A percentile compares a stretch with the other conserved stretches of the same genome.
phyloP scores from a whole-genome alignment of 2,329 filamentous ascomycete genomes.

The Fusarium globosum region DNA sequence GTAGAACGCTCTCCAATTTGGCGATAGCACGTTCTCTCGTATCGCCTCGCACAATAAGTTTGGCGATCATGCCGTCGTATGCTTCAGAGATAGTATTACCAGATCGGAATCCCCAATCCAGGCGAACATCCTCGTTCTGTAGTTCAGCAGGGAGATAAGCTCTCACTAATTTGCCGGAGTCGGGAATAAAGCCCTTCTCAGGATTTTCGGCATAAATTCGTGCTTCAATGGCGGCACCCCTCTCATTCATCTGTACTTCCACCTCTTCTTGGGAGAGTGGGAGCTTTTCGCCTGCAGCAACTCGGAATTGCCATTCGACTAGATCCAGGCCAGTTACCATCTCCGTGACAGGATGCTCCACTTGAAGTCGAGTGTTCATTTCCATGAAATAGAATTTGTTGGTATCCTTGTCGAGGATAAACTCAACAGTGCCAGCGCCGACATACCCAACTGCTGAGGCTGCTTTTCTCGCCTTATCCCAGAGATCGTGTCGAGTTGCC shows the following conservation, averaged over 20 bases:
- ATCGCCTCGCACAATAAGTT: slow-evolving; percentile 89
- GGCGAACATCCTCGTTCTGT: slow-evolving; percentile 76
- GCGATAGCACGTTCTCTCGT: slow-evolving; percentile 84
- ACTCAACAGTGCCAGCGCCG: slow-evolving; percentile 91
- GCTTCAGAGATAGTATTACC: slow-evolving; percentile 94
- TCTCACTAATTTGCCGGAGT: slow-evolving; percentile 89
- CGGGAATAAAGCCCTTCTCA: slow-evolving; percentile 89
- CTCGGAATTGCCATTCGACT: slow-evolving; percentile 96
- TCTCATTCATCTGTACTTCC: slow-evolving; percentile 76
- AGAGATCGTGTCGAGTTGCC: slow-evolving; percentile 68
- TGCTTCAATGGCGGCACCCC: slow-evolving; percentile 92
- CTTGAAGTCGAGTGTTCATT: slow-evolving; percentile 90
- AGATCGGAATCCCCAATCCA: slow-evolving; percentile 92
- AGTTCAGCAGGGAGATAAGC: slow-evolving; percentile 75
- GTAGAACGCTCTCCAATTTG: slow-evolving; percentile 82
- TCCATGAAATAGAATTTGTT: slow-evolving; percentile 86
- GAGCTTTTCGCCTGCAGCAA: slow-evolving; percentile 67
- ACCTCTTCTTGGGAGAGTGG: slow-evolving; percentile 71
- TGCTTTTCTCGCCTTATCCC: slow-evolving; percentile 73
- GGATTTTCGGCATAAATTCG: slow-evolving; percentile 97
- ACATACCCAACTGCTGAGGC: slow-evolving; percentile 84
- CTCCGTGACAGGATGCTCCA: slow-evolving; percentile 92
- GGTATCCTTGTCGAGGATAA: slow-evolving; percentile 85
- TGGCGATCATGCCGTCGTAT: slow-evolving; percentile 99
- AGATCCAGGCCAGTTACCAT: slow-evolving; percentile 78